These are phyloP conservation scores for Fennellomyces sp. DNA, from an alignment of 371 early-diverging fungal genomes.

Conservation along the genomic window DNA sequence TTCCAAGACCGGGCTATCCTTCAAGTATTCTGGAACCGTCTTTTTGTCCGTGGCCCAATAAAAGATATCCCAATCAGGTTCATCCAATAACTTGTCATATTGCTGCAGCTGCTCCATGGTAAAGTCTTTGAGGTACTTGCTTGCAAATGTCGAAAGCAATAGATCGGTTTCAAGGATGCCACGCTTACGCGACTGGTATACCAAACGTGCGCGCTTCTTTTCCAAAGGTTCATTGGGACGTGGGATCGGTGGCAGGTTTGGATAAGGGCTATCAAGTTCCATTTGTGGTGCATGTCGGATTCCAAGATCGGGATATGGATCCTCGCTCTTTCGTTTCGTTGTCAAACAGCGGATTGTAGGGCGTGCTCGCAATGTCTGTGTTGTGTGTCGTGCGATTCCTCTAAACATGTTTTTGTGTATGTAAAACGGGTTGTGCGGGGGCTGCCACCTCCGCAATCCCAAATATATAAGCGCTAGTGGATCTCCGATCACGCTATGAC, in stretches of 20 bases:
- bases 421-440: too few species aligned
- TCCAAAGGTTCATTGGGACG: conserved; percentile 68
- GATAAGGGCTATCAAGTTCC: conserved; percentile 54
- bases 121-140: conserved; percentile 60
- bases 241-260: conserved; percentile 63
- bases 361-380: neutral
- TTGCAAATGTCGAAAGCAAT: conserved; percentile 87
- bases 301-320: conserved; percentile 50
- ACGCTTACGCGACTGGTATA: conserved; percentile 90
- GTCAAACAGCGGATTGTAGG: neutral
- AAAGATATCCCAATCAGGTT: conserved; percentile 97
- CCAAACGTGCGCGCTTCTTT: conserved; percentile 78
- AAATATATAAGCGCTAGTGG: too few species aligned
- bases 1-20: conserved; percentile 56
- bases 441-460: too few species aligned
- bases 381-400: neutral
- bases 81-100: conserved; percentile 85
- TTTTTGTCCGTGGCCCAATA: conserved; percentile 87
- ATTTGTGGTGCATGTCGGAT: conserved; percentile 52
- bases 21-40: conserved; percentile 60
- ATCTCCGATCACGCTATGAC: too few species aligned
- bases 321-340: conserved; percentile 14
- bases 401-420: neutral
- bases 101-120: conserved; percentile 64
- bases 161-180: conserved; percentile 96